Percentiles rank a stretch among this genome's conserved stretches.
Conservation (phyloP, 2,329 filamentous ascomycete species). For the Colletotrichum sp. region DNA sequence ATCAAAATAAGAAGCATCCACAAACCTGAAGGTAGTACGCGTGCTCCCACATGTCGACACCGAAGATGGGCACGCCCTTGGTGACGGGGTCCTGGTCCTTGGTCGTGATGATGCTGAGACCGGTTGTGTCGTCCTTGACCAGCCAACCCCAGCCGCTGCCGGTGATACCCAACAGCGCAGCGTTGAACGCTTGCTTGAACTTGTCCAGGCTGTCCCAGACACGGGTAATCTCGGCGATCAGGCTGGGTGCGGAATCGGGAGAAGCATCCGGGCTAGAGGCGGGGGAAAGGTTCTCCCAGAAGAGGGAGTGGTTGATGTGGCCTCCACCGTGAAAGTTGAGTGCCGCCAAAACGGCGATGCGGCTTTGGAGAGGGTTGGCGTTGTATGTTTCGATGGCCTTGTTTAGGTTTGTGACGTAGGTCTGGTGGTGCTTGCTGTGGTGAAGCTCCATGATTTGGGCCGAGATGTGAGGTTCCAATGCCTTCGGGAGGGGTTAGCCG, state of each 20-base stretch:
- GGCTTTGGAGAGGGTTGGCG: slow-evolving; percentile 45
- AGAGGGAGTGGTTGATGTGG: slow-evolving; percentile 91
- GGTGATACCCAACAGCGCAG: slow-evolving; percentile 73
- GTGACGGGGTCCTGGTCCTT: slow-evolving; percentile 85
- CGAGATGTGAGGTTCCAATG: slow-evolving; percentile 76
- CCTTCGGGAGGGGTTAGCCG: slow-evolving; percentile 43
- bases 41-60: slow-evolving; percentile 93
- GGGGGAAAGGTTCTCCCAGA: slow-evolving; percentile 85
- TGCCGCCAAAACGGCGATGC: slow-evolving; percentile 70
- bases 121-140: slow-evolving; percentile 64
- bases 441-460: slow-evolving; percentile 83
- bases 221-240: slow-evolving; percentile 65
- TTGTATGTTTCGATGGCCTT: slow-evolving; percentile 63
- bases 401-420: slow-evolving; percentile 81
- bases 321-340: slow-evolving; percentile 92
- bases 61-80: slow-evolving; percentile 70
- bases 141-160: slow-evolving; percentile 92
- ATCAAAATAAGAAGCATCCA: neutral
- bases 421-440: slow-evolving; percentile 79
- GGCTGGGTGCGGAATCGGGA: slow-evolving; percentile 57
- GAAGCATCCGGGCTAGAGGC: slow-evolving; percentile 62
- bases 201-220: slow-evolving; percentile 72
- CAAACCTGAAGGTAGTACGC: slow-evolving; percentile 83
- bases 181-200: slow-evolving; percentile 71
- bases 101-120: slow-evolving; percentile 77